Evolutionary conservation across 78 protist genomes (phyloP), one percentile per base, ranked within the genome.

Genomic region (Dictyostelium intermedium): DNA sequence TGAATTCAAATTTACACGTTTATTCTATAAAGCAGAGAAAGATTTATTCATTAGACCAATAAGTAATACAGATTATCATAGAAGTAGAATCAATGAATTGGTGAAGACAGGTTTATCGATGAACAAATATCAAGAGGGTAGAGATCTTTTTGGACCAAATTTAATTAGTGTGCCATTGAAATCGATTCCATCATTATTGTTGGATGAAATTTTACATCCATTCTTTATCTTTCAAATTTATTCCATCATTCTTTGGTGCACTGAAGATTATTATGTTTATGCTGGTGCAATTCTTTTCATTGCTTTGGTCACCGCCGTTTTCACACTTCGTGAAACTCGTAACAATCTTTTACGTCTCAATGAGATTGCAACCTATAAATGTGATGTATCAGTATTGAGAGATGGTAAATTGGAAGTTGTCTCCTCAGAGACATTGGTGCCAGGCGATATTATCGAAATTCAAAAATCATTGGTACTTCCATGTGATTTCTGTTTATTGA

Each of bases 211-310:
- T 16, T 76, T 98, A 56, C 96, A 97, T 84, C 99, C 99, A 39
- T 98, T 98, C 91, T 97, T 95, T 83, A 56, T 98, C 32, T 98
- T 98, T 73, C 99, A 98, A 93, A 66, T 97, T 8, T 87, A 76
- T 45, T 25, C 85, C 32, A 69, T 97, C 60, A 30, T 86, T 1
- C 30, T 98, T 69, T 98, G 99, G 99, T 2, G n/a, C n/a, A 6
- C 91, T 18, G 97, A 96, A 23, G 84, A 84, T 47, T 98, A 98
- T 83, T 80, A 56, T 60, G 14, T 39, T 82, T 98, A 98, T 63
- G 98, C 98, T 14, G 63, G 53, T 23, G 92, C 96, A 79, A 97
- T 98, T 81, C 34, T 97, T 7, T 78, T 96, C 41, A 95, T 97
- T 84, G 96, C 99, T 0, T 5, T 84, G 27, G 79, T 96, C 3